Base-by-base conservation (phyloP, 1,139 yeast species). In the Candida pseudocylindracea region DNA sequence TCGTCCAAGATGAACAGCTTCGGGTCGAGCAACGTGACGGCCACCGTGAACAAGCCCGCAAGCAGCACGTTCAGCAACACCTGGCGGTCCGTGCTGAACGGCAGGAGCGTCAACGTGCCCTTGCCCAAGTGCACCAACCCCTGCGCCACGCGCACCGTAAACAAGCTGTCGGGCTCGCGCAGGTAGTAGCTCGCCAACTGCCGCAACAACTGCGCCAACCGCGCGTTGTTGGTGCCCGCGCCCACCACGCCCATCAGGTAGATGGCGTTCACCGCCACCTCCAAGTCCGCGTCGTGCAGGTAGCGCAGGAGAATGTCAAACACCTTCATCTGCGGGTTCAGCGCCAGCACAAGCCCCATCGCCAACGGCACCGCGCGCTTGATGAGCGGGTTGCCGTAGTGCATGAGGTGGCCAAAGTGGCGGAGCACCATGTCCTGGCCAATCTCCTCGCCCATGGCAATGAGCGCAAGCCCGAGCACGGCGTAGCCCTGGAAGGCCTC, bases 211-310 rank as follows among this genome's bases (percentile, higher is more conserved):
- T 88, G 98, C 2, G 96, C 96, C 42, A 91, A 64, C 58, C 99
- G 76, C 8, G 99, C 98, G 50, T 91, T 91, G 55, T 88, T 85
- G 29, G 98, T 91, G 55, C 99, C 99, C 26, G 95, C 91, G 48
- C 98, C 98, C 42, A 88, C 93, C 40, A 91, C 57, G 36, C 99
- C 98, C 98, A 91, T 85, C 31, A 94, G 73, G 48, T 80, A 85
- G 39, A 88, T 85, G 26, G 98, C 85, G 49, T 85, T 91, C 51
- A 76, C 76, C 5, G 98, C 94, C 36, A 91, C 95, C 48, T 81
- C 93, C 44, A 80, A 59, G 52, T 88, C 96, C 36, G 83, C 74
- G 48, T 91, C 98, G 53, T 91, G 99, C 3, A 96, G 81, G 55
- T 80, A 83, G 51, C 98, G 71, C 3, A 96, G 83, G 40, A 91